phyloP scores from a whole-genome alignment of 2,329 filamentous ascomycete species.

The Diaporthe aspalathi region DNA sequence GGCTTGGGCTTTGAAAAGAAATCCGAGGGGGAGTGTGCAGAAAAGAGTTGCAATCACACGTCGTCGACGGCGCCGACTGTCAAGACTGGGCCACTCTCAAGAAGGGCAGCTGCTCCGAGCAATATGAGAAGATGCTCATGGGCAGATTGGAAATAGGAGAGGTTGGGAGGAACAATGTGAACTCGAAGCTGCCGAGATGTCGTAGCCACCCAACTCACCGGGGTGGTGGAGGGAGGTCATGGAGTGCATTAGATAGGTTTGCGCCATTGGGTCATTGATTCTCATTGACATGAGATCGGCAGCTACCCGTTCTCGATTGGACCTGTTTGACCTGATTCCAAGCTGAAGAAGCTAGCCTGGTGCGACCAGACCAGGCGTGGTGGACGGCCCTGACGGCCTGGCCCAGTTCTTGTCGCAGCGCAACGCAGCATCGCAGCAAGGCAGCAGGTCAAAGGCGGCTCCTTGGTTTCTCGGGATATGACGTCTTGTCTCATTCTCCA shows the following conservation, averaged over 20 bases:
- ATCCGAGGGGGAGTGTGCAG: not conserved
- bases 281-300: constrained; percentile 23
- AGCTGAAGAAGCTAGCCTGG: constrained; percentile 26
- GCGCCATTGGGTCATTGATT: constrained; percentile 28
- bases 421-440: not conserved
- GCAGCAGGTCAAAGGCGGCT: constrained; percentile 10
- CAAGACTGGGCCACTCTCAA: too few relatives aligned
- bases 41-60: not conserved
- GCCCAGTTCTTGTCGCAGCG: not conserved
- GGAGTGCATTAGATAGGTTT: constrained; percentile 16
- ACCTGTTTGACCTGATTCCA: constrained; percentile 22
- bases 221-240: not conserved
- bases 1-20: too few relatives aligned
- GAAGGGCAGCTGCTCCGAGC: not conserved
- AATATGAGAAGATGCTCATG: not conserved
- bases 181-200: not conserved
- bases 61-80: not conserved
- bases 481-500: constrained; percentile 27
- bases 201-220: not conserved
- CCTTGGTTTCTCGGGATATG: constrained; percentile 18
- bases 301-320: constrained; percentile 8
- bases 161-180: constrained; percentile 20
- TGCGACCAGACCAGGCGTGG: constrained; percentile 11
- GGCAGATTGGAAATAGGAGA: not conserved
- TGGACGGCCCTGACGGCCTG: not conserved